Conservation (phyloP, 257 asterid species). For the Solanum lycopersicoides region DNA sequence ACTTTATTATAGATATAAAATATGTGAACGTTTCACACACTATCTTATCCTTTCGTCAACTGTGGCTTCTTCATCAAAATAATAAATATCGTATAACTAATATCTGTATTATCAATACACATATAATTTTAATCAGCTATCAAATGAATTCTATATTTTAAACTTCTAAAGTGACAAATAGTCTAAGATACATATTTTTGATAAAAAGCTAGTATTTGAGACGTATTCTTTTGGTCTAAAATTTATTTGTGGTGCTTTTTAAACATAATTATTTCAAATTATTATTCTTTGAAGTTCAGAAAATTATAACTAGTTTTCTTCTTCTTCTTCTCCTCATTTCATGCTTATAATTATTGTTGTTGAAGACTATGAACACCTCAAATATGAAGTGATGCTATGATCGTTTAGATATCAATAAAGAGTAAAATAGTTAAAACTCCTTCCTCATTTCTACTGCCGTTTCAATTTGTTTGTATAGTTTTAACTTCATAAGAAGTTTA, state of each 20-base stretch:
- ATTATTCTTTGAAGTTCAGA: background rate
- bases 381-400: background rate
- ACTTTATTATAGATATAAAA: background rate
- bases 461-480: background rate
- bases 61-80: background rate
- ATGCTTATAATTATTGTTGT: background rate
- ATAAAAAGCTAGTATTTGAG: too few species aligned
- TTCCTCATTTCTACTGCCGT: rapidly evolving
- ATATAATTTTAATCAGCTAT: background rate
- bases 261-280: too few species aligned
- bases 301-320: too few species aligned
- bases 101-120: background rate
- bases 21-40: background rate
- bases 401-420: background rate
- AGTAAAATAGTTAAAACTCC: background rate
- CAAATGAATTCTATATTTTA: background rate
- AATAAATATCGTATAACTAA: background rate
- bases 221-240: too few species aligned
- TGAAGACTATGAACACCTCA: background rate
- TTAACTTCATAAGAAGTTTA: too few species aligned
- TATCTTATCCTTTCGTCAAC: background rate
- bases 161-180: background rate
- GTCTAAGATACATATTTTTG: too few species aligned
- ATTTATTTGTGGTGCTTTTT: too few species aligned
- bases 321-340: background rate